Evolutionary conservation across 139 green algal genomes (phyloP), one percentile per base, ranked within the genome.

Genomic region (Prasinococcaceae sp.): DNA sequence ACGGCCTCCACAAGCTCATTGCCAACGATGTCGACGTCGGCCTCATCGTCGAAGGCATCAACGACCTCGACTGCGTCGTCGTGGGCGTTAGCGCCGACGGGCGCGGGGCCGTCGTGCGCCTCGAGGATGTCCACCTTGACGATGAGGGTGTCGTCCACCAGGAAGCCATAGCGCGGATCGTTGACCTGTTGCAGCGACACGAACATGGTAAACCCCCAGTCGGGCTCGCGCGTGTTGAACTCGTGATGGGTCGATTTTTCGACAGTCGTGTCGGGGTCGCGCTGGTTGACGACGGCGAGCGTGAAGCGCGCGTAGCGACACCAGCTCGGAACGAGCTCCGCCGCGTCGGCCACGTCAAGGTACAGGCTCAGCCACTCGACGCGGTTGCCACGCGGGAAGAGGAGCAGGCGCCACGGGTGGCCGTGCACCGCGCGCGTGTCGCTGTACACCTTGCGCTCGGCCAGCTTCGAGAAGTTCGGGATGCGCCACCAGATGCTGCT

Each of bases 131-230:
- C n/a, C 30, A 83, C 71, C 53, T 67, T 68, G 10, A 94, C 37
- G 24, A 60, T 52, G 2, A 92, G 16, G 0, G 33, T 70, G 40
- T 78, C 77, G 48, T 88, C 58, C 17, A 77, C 59, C 10, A 88
- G 1, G 17, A 82, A 85, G 10, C 82, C 87, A 2, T 61, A 65
- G 6, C 42, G 23, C 3, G 46, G 51, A 37, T 83, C 56, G 0
- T 69, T 49, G n/a, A 88, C 22, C n/a, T 93, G 75, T 5, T 27
- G 14, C 10, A 88, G 47, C 2, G 27, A 35, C 12, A 87, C 50
- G 55, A 90, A 94, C 17, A 76, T 40, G 4, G 68, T 84, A 68
- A 96, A 97, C 42, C 87, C 86, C 84, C 84, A 94, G 67, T 93
- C 82, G 6, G 61, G 77, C 41, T 78, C 77, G 1, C 45, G 35